phyloP scores from a whole-genome alignment of 163 green algal genomes.

The Prototheca wickerhamii region DNA sequence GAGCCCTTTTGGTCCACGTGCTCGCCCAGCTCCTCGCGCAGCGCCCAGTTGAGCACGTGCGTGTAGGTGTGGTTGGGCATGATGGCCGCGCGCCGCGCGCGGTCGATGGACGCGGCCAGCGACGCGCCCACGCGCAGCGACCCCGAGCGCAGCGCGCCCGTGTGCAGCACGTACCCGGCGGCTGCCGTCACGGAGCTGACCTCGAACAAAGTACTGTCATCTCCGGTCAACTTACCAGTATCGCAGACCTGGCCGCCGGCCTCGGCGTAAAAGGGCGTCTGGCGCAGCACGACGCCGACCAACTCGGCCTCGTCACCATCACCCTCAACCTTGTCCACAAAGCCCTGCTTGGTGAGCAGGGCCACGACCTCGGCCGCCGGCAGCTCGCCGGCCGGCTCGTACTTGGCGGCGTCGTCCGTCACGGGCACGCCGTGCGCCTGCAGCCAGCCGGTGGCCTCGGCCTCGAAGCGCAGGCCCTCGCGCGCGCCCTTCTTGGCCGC shows the following conservation, averaged over 20 bases:
- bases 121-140: constrained; percentile 59
- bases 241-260: constrained; percentile 75
- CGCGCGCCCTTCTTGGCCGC: constrained; percentile 44
- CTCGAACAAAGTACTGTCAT: constrained; percentile 15
- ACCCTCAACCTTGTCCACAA: constrained; percentile 56
- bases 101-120: constrained; percentile 68
- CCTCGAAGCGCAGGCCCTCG: constrained; percentile 81
- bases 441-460: constrained; percentile 88
- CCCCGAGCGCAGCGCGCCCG: constrained; percentile 33
- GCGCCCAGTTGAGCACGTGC: constrained; percentile 91
- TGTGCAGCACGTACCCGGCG: constrained; percentile 92
- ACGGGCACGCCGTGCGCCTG: constrained; percentile 43
- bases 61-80: constrained; percentile 97
- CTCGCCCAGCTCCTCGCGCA: constrained; percentile 72
- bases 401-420: constrained; percentile 70
- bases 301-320: constrained; percentile 22
- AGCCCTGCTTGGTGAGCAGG: constrained; percentile 57
- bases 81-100: constrained; percentile 64
- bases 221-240: constrained; percentile 49
- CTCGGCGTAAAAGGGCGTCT: constrained; percentile 91
- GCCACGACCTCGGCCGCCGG: constrained; percentile 57
- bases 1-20: constrained; percentile 96
- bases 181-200: constrained; percentile 41
- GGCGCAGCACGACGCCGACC: constrained; percentile 83
- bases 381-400: constrained; percentile 18